phyloP scores from a whole-genome alignment of 108 stramenopile species.

The Skeletonema grethae region DNA sequence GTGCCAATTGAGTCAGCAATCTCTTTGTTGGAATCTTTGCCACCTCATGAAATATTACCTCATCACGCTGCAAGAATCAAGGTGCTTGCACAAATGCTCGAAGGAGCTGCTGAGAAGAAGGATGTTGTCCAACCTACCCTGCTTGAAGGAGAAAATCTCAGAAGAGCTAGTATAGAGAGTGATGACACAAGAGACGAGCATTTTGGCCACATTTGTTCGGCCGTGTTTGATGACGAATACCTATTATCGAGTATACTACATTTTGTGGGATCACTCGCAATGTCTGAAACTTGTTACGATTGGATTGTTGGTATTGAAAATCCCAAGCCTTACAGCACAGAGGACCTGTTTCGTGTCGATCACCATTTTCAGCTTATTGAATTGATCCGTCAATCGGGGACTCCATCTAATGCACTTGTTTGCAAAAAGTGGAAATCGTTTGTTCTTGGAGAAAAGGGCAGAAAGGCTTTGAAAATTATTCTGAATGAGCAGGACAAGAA shows the following conservation, averaged over 20 bases:
- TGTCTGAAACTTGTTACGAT: constrained; percentile 6
- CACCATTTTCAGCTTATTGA: background rate
- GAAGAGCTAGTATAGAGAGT: no score
- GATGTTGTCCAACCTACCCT: no score
- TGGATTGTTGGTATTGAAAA: constrained; percentile 2
- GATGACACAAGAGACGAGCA: no score
- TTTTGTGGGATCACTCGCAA: constrained; percentile 21
- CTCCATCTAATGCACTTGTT: constrained; percentile 2
- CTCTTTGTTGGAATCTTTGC: no score
- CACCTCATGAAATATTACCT: no score
- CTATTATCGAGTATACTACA: constrained; percentile 16
- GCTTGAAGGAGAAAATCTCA: no score
- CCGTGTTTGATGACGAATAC: constrained; percentile 13
- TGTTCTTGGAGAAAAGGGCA: constrained; percentile 16
- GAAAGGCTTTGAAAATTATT: constrained; percentile 1
- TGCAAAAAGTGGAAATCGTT: constrained; percentile 27
- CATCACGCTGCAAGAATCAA: no score
- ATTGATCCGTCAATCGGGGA: background rate
- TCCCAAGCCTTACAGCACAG: background rate
- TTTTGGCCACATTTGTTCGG: no score
- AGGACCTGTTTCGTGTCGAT: background rate
- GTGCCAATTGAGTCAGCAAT: no score
- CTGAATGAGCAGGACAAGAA: background rate
- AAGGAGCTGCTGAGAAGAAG: no score
- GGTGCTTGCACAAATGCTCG: no score